Conservation (phyloP, 2,329 filamentous ascomycete genomes). For the Plenodomus biglobosus region DNA sequence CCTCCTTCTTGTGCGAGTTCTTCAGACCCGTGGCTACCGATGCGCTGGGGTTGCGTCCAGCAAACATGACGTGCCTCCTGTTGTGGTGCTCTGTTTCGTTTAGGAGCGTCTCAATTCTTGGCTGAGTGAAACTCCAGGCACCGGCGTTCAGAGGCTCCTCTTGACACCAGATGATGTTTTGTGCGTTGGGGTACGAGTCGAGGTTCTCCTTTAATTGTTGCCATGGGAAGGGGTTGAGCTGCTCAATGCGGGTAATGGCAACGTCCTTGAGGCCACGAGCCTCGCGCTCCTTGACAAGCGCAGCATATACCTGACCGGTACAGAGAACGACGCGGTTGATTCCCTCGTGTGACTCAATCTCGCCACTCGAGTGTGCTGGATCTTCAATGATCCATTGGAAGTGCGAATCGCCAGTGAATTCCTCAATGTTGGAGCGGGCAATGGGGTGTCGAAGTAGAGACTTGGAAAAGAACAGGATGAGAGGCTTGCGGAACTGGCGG, state of each 20-base stretch:
- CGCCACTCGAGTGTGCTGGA: slow-evolving; percentile 73
- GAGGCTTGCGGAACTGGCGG: slow-evolving; percentile 97
- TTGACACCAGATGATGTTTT: slow-evolving; percentile 96
- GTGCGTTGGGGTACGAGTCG: slow-evolving; percentile 93
- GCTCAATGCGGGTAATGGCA: slow-evolving; percentile 93
- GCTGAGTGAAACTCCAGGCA: slow-evolving; percentile 96
- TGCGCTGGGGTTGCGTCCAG: slow-evolving; percentile 88
- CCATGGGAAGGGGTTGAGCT: slow-evolving; percentile 99
- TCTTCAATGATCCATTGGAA: slow-evolving; percentile 98
- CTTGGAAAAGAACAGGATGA: slow-evolving; percentile 98
- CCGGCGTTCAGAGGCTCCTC: slow-evolving; percentile 98
- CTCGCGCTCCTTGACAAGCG: slow-evolving; percentile 86
- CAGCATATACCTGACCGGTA: slow-evolving; percentile 89
- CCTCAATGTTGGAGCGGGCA: slow-evolving; percentile 83
- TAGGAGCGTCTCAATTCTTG: slow-evolving; percentile 91
- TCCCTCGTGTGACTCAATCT: slow-evolving; percentile 77
- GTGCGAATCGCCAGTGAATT: slow-evolving; percentile 86
- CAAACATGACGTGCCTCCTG: slow-evolving; percentile 95
- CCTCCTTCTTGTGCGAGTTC: slow-evolving; percentile 84
- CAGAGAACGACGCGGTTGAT: slow-evolving; percentile 95
- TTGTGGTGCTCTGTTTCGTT: slow-evolving; percentile 92
- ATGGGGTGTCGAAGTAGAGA: slow-evolving; percentile 91
- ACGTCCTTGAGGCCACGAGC: slow-evolving; percentile 85
- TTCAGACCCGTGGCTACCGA: slow-evolving; percentile 94
- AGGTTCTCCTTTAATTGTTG: slow-evolving; percentile 94